These are phyloP conservation scores for Fereydounia khargensis DNA, from an alignment of 1,284 basidiomycete species.

Conservation along the genomic window DNA sequence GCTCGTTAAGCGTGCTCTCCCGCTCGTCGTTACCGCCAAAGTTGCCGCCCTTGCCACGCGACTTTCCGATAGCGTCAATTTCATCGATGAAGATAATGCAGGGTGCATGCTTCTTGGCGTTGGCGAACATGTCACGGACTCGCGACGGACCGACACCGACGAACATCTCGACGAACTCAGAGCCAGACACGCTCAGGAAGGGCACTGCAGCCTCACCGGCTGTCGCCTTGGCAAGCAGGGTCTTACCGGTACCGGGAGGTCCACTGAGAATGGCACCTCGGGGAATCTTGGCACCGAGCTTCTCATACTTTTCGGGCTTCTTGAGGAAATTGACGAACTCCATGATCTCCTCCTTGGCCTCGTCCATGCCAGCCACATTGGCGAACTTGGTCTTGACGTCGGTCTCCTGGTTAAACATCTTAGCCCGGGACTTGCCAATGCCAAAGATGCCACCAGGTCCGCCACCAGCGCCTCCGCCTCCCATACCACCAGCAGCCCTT, in stretches of 20 bases:
- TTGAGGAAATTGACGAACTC: slow-evolving; percentile 99
- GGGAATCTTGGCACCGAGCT: slow-evolving; percentile 95
- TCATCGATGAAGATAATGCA: slow-evolving; percentile 73
- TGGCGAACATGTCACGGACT: slow-evolving; percentile 94
- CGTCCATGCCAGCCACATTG: slow-evolving; percentile 98
- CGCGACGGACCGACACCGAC: slow-evolving; percentile 97
- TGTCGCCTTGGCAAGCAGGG: slow-evolving; percentile 93
- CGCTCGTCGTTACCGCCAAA: slow-evolving; percentile 97
- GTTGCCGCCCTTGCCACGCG: slow-evolving; percentile 80
- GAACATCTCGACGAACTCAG: slow-evolving; percentile 99
- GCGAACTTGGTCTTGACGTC: slow-evolving; percentile 90
- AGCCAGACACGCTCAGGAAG: slow-evolving; percentile 96
- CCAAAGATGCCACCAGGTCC: slow-evolving; percentile 89
- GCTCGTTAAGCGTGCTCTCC: slow-evolving; percentile 94
- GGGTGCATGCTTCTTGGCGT: slow-evolving; percentile 94
- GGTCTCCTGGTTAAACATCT: slow-evolving; percentile 95
- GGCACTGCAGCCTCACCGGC: slow-evolving; percentile 96
- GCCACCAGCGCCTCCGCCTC: slow-evolving; percentile 57
- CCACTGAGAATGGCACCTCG: slow-evolving; percentile 96
- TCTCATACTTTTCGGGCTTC: slow-evolving; percentile 90
- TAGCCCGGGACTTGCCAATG: slow-evolving; percentile 93
- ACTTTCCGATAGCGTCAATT: slow-evolving; percentile 90
- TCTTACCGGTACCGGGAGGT: slow-evolving; percentile 98
- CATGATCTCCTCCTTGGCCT: slow-evolving; percentile 99
- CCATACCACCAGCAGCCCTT: slow-evolving; percentile 63